Evolutionary conservation across 2,329 filamentous ascomycete species (phyloP), one percentile per base, ranked within the genome.

Genomic region (Myriosclerotinia duriaeana): DNA sequence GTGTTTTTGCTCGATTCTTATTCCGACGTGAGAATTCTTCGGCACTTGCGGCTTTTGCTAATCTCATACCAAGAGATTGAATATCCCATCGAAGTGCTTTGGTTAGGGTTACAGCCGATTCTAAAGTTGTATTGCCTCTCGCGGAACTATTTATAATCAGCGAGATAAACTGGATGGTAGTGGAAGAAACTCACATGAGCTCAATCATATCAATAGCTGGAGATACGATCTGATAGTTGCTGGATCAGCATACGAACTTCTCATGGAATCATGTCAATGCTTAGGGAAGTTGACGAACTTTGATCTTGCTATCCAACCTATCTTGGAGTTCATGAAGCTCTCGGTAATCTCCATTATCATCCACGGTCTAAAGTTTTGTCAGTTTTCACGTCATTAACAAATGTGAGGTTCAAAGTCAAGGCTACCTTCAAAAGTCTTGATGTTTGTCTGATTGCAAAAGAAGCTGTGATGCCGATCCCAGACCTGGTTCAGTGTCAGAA

Each of bases 131-230:
- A 70, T 92, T 91, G n/a, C 89, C 89, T 69, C 89, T 85, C 44
- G 89, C 89, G 68, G 89, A 87, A 72, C 84, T 85, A 65, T 26
- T 20, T 8, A 40, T 30, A 11, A 48, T 74, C 36, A 76, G 71
- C 66, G 64, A 54, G 20, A 17, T n/a, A 68, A n/a, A n/a, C 54
- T 50, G 66, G 83, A 82, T 5, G 17, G 80, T 26, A 63, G 55
- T 70, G 30, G 50, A 59, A 5, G 42, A 20, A 40, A 75, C 83
- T 72, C 77, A 91, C 88, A 95, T 95, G 73, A 97, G 84, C 77
- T 97, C 92, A 73, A 97, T 92, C 82, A 97, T 88, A 76, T 97
- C 92, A 74, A 96, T 94, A 12, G 92, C 91, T 0, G 93, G 93
- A 14, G 92, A 93, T 55, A 97, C 88, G 71, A 97, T 92, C 87